Evolutionary conservation across 75 land plant genomes (phyloP).

Genomic region (Chamaecyparis obtusa): DNA sequence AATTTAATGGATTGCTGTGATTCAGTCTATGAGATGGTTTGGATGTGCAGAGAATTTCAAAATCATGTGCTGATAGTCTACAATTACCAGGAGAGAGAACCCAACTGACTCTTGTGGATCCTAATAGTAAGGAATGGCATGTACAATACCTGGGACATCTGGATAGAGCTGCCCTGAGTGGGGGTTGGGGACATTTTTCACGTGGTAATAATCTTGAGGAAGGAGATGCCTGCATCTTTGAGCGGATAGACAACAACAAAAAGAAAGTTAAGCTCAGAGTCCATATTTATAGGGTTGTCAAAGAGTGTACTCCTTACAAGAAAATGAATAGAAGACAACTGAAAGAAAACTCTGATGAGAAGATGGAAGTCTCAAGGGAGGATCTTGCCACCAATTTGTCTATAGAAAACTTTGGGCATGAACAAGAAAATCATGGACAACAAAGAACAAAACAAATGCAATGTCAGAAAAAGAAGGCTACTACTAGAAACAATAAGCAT

Average conservation of each 20-base stretch:
- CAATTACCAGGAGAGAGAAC: no score
- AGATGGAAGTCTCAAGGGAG: not conserved
- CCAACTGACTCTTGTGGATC: not conserved
- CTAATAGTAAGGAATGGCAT: not conserved
- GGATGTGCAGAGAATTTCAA: not conserved
- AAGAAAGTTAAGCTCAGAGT: slow-evolving; percentile 2
- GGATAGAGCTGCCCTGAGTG: not conserved
- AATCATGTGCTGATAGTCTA: no score
- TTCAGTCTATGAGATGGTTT: not conserved
- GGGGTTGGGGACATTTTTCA: slow-evolving; percentile 22
- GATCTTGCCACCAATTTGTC: not conserved
- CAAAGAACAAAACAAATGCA: not conserved
- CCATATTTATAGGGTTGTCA: slow-evolving; percentile 21
- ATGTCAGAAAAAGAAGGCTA: not conserved
- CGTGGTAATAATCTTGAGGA: slow-evolving; percentile 19
- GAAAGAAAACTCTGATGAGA: not conserved
- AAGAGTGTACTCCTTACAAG: not conserved
- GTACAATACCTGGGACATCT: not conserved
- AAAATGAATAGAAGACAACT: not conserved
- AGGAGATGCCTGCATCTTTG: slow-evolving; percentile 23
- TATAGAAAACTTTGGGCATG: not conserved
- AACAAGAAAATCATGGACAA: not conserved
- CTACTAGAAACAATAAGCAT: no score
- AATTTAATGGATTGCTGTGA: not conserved
- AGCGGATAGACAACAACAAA: not conserved